Evolutionary conservation across 345 rosid genomes (phyloP).

Genomic region (Dovyalis caffra): DNA sequence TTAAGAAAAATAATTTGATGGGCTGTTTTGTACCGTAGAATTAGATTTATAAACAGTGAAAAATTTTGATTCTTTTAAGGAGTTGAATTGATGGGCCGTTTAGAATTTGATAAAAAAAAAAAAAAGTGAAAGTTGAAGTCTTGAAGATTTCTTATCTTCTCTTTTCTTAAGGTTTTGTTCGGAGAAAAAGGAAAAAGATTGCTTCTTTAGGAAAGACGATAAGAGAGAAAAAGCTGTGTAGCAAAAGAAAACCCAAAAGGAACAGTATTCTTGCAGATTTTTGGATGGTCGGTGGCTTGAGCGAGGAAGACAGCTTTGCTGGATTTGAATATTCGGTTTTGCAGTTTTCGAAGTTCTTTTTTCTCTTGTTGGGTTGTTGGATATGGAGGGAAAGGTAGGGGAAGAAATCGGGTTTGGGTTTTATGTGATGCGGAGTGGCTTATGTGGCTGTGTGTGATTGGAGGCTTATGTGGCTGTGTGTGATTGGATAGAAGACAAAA

Average conservation of each 20-base stretch:
- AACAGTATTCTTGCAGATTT: slow-evolving; percentile 1
- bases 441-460: not conserved
- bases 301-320: not conserved
- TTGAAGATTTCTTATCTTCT: too few relatives aligned
- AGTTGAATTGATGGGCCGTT: too few relatives aligned
- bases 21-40: too few relatives aligned
- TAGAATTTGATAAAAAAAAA: too few relatives aligned
- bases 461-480: not conserved
- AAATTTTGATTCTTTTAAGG: too few relatives aligned
- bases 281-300: not conserved
- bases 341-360: not conserved
- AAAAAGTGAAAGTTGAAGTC: too few relatives aligned
- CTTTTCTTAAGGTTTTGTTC: too few relatives aligned
- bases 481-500: not conserved
- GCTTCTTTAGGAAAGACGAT: not conserved
- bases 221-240: not conserved
- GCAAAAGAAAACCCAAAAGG: not conserved
- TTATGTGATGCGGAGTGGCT: not conserved
- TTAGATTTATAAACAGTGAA: too few relatives aligned
- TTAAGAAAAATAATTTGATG: too few relatives aligned
- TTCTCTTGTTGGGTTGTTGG: not conserved
- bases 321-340: slow-evolving; percentile 14
- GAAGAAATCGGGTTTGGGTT: not conserved
- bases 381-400: not conserved
- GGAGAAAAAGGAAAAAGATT: not conserved